phyloP scores from a whole-genome alignment of 2,329 filamentous ascomycete species.

The Chaetomium globosum region DNA sequence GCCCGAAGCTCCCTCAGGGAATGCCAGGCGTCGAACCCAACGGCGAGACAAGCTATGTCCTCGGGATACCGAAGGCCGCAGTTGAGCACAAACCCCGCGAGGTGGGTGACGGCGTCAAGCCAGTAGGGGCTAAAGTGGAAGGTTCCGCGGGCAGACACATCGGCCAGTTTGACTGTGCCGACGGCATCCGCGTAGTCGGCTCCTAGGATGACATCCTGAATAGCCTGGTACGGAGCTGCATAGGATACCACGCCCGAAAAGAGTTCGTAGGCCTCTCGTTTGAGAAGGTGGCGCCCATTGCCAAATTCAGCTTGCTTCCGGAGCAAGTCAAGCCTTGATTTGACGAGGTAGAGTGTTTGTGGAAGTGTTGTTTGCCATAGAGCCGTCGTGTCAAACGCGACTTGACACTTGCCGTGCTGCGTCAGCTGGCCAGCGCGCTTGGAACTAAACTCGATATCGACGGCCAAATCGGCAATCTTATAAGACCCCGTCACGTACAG shows the following conservation, averaged over 20 bases:
- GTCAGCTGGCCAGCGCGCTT: neutral
- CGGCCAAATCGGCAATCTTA: neutral
- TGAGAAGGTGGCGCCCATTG: neutral
- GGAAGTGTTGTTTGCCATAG: neutral
- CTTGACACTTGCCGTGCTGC: slow-evolving; percentile 1
- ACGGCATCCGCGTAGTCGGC: slow-evolving; percentile 3
- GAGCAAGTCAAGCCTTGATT: neutral
- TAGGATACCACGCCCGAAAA: slow-evolving; percentile 10
- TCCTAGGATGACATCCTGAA: neutral
- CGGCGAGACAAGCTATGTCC: neutral
- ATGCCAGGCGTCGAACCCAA: slow-evolving; percentile 7
- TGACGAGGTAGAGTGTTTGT: slow-evolving; percentile 8
- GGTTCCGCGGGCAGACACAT: neutral
- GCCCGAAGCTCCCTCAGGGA: neutral
- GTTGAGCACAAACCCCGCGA: slow-evolving; percentile 6
- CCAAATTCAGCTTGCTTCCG: slow-evolving; percentile 1
- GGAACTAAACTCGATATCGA: neutral
- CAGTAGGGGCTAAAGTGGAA: slow-evolving; percentile 9
- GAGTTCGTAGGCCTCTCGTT: neutral
- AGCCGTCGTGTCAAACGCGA: neutral
- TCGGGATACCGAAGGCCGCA: slow-evolving; percentile 9
- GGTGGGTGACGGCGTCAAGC: slow-evolving; percentile 6
- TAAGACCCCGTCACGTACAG: neutral
- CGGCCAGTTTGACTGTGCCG: neutral
- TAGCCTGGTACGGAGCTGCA: slow-evolving; percentile 1